Conservation (phyloP, 495 filamentous ascomycete species). For the Lasiosphaeris hirsuta region DNA sequence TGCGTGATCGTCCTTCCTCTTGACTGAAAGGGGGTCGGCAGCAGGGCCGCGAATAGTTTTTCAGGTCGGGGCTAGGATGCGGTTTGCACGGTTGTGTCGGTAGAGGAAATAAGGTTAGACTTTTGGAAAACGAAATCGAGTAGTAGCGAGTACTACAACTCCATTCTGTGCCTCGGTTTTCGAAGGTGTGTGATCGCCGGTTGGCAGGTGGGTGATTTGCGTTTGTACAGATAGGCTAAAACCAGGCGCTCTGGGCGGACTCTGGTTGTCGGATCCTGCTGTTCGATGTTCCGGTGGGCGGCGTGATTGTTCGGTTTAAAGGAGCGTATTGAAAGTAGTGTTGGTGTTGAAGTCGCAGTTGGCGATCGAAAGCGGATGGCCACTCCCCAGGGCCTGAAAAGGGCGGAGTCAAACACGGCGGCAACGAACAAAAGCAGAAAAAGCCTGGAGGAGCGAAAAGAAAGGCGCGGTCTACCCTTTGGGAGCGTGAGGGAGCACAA, state of each 20-base stretch:
- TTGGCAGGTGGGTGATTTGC: not conserved
- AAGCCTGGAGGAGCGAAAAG: too few species aligned
- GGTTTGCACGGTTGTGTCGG: not conserved
- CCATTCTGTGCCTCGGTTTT: slow-evolving; percentile 7
- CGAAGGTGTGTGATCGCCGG: slow-evolving; percentile 12
- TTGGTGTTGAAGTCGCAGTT: not conserved
- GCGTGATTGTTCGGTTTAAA: not conserved
- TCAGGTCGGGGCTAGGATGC: not conserved
- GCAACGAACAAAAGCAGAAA: too few species aligned
- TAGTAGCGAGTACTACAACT: slow-evolving; percentile 8
- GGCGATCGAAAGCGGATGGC: too few species aligned
- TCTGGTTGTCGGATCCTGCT: slow-evolving; percentile 9
- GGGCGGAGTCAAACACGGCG: too few species aligned
- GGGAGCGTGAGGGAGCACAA: not conserved
- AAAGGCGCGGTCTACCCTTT: too few species aligned
- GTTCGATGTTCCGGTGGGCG: too few species aligned
- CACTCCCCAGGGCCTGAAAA: too few species aligned
- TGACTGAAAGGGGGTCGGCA: not conserved
- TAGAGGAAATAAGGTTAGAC: not conserved
- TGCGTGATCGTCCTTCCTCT: not conserved
- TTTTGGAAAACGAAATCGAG: not conserved
- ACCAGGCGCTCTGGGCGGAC: slow-evolving; percentile 1
- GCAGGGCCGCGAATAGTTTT: not conserved
- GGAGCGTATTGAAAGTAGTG: not conserved
- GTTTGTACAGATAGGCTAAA: slow-evolving; percentile 8